Conservation (phyloP, 2,329 filamentous ascomycete species). For the Rhexocercosporidium sp. region DNA sequence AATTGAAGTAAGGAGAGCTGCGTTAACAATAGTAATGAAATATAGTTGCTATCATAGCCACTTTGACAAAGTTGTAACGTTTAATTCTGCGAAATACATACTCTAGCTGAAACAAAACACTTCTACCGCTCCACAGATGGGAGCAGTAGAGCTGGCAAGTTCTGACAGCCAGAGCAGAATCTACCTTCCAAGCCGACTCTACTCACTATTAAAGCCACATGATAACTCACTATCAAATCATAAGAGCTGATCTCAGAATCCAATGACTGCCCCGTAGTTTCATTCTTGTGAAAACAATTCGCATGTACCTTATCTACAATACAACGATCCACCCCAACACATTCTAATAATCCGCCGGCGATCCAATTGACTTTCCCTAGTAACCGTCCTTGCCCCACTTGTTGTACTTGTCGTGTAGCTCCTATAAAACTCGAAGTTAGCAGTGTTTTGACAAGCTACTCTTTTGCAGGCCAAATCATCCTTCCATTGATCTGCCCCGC, state of each 20-base stretch:
- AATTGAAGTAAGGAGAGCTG: not conserved
- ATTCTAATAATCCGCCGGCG: not conserved
- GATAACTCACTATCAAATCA: not conserved
- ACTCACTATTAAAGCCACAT: not conserved
- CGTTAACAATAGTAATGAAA: not conserved
- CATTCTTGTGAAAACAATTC: slow-evolving; percentile 21
- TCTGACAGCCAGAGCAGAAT: too few relatives aligned
- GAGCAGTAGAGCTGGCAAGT: too few relatives aligned
- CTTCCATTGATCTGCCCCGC: not conserved
- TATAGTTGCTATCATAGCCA: not conserved
- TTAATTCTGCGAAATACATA: not conserved
- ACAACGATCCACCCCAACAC: slow-evolving; percentile 23
- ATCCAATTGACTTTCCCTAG: slow-evolving; percentile 42
- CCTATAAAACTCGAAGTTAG: slow-evolving; percentile 52
- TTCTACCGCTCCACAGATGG: too few relatives aligned
- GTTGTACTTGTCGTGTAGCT: slow-evolving; percentile 97
- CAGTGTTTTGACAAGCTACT: not conserved
- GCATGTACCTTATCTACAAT: slow-evolving; percentile 38
- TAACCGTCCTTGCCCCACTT: slow-evolving; percentile 99
- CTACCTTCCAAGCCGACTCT: not conserved
- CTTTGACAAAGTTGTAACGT: not conserved
- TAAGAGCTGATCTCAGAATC: not conserved
- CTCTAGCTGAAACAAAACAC: too few relatives aligned
- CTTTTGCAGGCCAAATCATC: not conserved
- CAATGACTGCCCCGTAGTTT: not conserved